phyloP scores from a whole-genome alignment of 768 basidiomycete species.

The Candolleomyces eurysporus region DNA sequence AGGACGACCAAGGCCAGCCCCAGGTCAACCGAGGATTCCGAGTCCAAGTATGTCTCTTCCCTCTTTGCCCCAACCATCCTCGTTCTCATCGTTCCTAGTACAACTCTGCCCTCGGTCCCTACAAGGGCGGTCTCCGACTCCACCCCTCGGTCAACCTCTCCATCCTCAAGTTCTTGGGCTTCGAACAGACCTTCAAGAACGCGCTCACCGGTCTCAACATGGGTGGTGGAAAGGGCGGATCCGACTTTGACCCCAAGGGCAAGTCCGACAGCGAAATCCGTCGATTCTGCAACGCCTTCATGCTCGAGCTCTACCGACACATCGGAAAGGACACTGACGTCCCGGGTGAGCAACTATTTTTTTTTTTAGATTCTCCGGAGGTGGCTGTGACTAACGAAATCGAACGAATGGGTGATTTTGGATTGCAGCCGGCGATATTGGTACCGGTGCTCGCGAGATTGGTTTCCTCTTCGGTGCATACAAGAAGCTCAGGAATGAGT shows the following conservation, averaged over 20 bases:
- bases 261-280: slow-evolving; percentile 74
- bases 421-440: slow-evolving; percentile 60
- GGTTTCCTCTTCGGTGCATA: slow-evolving; percentile 78
- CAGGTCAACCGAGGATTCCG: slow-evolving; percentile 76
- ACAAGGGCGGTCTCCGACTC: slow-evolving; percentile 77
- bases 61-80: background rate
- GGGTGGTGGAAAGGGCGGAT: slow-evolving; percentile 80
- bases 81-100: slow-evolving; percentile 38
- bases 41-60: slow-evolving; percentile 51
- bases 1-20: slow-evolving; percentile 61
- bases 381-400: too few species aligned
- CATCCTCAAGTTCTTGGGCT: slow-evolving; percentile 82
- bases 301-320: slow-evolving; percentile 71
- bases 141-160: slow-evolving; percentile 80
- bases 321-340: slow-evolving; percentile 76
- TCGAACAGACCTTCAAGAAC: slow-evolving; percentile 82
- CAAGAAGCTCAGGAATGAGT: slow-evolving; percentile 73
- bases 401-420: background rate
- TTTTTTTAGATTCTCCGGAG: background rate
- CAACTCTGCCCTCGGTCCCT: slow-evolving; percentile 76
- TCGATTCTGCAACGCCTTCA: slow-evolving; percentile 69
- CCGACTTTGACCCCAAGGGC: slow-evolving; percentile 82
- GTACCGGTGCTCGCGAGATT: slow-evolving; percentile 73
- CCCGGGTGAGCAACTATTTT: slow-evolving; percentile 38
- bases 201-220: slow-evolving; percentile 73